Conservation (phyloP, 176 grass and related monocot species). For the Olyra latifolia region DNA sequence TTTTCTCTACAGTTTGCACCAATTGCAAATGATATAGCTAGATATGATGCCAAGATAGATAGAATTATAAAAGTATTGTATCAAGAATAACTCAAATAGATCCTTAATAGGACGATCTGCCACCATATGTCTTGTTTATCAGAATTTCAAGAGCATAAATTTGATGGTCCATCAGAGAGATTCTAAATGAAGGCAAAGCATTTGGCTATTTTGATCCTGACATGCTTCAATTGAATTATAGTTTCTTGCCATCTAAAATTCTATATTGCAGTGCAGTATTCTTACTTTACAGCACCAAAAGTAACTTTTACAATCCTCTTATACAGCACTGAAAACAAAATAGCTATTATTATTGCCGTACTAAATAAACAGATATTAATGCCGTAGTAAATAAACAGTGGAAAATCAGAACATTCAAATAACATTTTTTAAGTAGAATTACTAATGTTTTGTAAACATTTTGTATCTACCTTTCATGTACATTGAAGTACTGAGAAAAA, state of each 20-base stretch:
- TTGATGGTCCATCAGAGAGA: background rate
- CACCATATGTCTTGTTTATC: background rate
- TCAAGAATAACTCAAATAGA: background rate
- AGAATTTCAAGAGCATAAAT: background rate
- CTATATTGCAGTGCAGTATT: background rate
- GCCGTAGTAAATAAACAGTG: background rate
- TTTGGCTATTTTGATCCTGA: background rate
- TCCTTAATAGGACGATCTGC: background rate
- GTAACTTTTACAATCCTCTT: background rate
- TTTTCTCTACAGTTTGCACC: background rate
- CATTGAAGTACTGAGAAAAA: background rate
- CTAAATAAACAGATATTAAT: background rate
- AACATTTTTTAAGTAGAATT: conserved; percentile 6
- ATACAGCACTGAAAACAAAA: too few relatives aligned
- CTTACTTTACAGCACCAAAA: background rate
- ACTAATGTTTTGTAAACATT: background rate
- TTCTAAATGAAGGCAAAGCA: background rate
- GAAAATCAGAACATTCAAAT: background rate
- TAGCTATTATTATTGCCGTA: too few relatives aligned
- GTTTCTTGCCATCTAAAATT: background rate
- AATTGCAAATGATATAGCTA: background rate
- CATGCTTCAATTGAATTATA: background rate
- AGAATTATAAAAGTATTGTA: background rate
- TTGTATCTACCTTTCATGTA: background rate
- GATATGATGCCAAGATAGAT: background rate